Evolutionary conservation across 805 yeast genomes (phyloP).

Genomic region (Monosporozyma yasuniensis): DNA sequence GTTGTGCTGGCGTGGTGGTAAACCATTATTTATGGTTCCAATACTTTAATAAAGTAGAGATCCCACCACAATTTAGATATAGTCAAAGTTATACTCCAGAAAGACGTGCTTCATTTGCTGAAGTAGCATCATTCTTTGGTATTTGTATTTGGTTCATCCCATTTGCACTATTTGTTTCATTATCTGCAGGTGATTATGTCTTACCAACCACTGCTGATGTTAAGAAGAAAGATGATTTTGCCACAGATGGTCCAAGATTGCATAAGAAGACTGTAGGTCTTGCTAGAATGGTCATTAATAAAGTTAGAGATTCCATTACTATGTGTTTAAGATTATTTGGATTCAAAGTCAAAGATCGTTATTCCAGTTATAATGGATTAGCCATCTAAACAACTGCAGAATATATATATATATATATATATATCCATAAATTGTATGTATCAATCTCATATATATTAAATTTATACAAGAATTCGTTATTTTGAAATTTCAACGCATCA

Average conservation of each 20-base stretch:
- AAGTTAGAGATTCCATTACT: constrained; percentile 38
- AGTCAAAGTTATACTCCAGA: constrained; percentile 53
- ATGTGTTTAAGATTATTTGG: constrained; percentile 50
- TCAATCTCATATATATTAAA: neutral
- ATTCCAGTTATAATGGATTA: constrained; percentile 36
- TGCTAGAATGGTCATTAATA: constrained; percentile 57
- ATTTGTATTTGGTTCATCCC: constrained; percentile 91
- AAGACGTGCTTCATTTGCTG: constrained; percentile 70
- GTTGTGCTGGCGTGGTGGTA: constrained; percentile 62
- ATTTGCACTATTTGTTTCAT: constrained; percentile 79
- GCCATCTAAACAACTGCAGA: constrained; percentile 7
- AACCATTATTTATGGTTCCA: constrained; percentile 90
- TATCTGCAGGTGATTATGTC: constrained; percentile 85
- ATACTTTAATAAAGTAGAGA: constrained; percentile 56
- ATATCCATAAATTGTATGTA: neutral
- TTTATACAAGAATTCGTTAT: neutral
- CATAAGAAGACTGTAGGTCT: constrained; percentile 48
- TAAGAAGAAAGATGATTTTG: constrained; percentile 22
- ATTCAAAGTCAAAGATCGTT: constrained; percentile 46
- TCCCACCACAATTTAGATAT: constrained; percentile 60
- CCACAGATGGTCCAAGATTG: constrained; percentile 27
- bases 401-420: neutral
- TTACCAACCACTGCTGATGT: constrained; percentile 47
- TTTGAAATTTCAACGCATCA: constrained; percentile 1
- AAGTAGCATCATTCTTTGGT: constrained; percentile 93